These are phyloP conservation scores for Blepharisma stoltei DNA, from an alignment of 73 alveolate species.

Conservation along the genomic window DNA sequence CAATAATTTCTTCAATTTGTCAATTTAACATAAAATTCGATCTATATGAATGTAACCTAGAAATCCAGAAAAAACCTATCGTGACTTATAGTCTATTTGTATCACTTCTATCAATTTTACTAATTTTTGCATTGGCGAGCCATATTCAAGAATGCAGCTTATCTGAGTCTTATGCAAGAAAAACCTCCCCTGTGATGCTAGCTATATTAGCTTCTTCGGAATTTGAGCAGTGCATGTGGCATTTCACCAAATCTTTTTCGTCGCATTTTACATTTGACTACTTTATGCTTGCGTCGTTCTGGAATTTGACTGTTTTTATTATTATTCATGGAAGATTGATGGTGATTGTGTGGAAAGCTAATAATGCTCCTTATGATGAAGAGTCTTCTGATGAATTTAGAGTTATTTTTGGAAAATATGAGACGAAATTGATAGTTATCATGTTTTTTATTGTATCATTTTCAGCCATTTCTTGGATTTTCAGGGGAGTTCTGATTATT, in stretches of 20 bases:
- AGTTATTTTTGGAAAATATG: background rate
- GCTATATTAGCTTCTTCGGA: background rate
- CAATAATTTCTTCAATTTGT: no score
- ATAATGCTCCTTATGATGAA: background rate
- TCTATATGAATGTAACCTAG: no score
- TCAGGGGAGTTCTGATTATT: background rate
- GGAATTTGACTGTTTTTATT: conserved; percentile 6
- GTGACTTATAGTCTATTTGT: conserved; percentile 2
- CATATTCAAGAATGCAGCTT: conserved; percentile 16
- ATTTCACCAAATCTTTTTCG: background rate
- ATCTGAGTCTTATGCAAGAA: background rate
- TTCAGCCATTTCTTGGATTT: background rate
- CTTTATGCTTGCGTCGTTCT: conserved; percentile 13
- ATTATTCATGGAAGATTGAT: background rate
- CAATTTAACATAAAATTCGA: no score
- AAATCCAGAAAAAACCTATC: background rate
- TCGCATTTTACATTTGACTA: background rate
- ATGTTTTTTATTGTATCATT: background rate
- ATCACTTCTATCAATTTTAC: background rate
- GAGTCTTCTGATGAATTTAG: background rate
- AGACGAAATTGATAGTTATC: background rate
- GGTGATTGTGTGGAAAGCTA: conserved; percentile 3
- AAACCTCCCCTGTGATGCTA: background rate
- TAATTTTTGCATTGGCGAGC: background rate
- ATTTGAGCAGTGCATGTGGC: background rate